Evolutionary conservation across 805 yeast genomes (phyloP), one percentile per base, ranked within the genome.

Genomic region (Wickerhamiella azymoides): DNA sequence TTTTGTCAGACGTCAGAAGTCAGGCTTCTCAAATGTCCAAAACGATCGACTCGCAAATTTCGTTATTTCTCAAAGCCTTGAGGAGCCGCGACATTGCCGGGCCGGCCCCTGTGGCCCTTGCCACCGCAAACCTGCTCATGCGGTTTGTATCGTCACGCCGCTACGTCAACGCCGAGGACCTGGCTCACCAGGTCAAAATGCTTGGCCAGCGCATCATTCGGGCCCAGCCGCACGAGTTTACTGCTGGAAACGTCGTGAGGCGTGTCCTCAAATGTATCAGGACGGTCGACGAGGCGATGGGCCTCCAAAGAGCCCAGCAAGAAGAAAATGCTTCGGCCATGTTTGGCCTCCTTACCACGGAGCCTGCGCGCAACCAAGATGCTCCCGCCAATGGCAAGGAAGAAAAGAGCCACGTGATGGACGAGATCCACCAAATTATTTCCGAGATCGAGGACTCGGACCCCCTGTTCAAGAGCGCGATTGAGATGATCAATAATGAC

Each of bases 371-470:
- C 36, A 47, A 41, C 17, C 49, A 60, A 43, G 48, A 57, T 30
- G 51, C 55, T 47, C 52, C 53, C 38, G 56, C 59, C 56, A 96
- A 86, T 60, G 71, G 45, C n/a, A 25, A 27, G 13, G 45, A 42
- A n/a, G 45, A 82, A 58, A 75, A 94, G 57, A 83, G 94, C 11
- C 76, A 83, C 27, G 79, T 85, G 26, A 86, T 88, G 49, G 95
- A 89, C 62, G 94, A 94, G 5, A 88, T 92, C 50, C 79, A 86
- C 59, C 96, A 85, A 55, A 71, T 92, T 48, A 77, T 88, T 47
- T 97, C 92, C 62, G 98, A 92, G 63, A 82, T 92, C 46, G 73
- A 81, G 19, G 82, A 82, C 55, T 88, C 85, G 57, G 97, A 89
- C 55, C 89, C 89, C 47, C 79, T 92, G 36, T 94, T 86, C 62